These are phyloP conservation scores for Solanum ossicruentum DNA, from an alignment of 257 asterid genomes.

Conservation along the genomic window DNA sequence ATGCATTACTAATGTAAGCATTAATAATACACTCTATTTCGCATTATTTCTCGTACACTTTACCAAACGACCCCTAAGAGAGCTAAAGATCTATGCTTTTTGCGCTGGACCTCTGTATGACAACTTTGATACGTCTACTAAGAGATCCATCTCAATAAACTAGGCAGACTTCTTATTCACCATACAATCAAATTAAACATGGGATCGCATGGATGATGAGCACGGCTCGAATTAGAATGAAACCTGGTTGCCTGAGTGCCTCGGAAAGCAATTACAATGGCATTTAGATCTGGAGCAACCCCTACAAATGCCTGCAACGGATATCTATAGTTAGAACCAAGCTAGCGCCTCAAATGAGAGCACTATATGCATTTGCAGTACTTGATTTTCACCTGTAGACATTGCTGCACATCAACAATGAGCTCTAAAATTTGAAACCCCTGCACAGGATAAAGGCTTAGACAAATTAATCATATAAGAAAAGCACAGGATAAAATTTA, in stretches of 20 bases:
- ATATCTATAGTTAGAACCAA: neutral
- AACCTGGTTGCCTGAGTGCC: constrained; percentile 93
- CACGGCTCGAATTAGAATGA: neutral
- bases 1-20: no score
- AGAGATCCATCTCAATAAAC: neutral
- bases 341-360: neutral
- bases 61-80: neutral
- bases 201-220: neutral
- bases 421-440: constrained; percentile 87
- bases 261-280: constrained; percentile 81
- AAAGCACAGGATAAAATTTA: neutral
- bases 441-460: constrained; percentile 25
- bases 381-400: constrained; percentile 62
- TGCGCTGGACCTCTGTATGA: neutral
- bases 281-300: constrained; percentile 62
- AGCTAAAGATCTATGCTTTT: neutral
- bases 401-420: constrained; percentile 69
- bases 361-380: neutral
- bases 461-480: neutral
- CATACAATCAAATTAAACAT: neutral
- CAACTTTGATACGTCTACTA: neutral
- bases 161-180: neutral
- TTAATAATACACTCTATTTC: no score
- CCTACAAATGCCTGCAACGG: constrained; percentile 85
- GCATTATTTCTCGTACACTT: no score